These are phyloP conservation scores for Fusarium concolor DNA, from an alignment of 2,329 filamentous ascomycete species.

Conservation along the genomic window DNA sequence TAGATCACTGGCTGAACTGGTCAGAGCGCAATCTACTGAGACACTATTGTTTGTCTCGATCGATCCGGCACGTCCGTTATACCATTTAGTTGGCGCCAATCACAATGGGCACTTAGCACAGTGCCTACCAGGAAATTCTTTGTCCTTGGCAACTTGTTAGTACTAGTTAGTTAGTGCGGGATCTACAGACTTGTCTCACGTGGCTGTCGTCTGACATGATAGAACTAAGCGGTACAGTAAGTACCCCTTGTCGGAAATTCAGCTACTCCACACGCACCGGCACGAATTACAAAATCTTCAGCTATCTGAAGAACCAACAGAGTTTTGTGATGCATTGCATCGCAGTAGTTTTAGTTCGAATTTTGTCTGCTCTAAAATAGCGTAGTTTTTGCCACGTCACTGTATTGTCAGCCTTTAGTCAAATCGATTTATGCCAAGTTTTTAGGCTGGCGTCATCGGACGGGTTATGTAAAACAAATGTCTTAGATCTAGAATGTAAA, in stretches of 20 bases:
- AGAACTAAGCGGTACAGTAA: background rate
- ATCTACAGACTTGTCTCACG: background rate
- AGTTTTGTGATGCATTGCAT: background rate
- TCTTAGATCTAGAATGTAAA: background rate
- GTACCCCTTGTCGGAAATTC: constrained; percentile 2
- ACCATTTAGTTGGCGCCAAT: background rate
- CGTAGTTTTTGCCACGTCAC: constrained; percentile 5
- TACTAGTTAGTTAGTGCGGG: background rate
- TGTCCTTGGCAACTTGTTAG: background rate
- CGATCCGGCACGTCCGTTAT: constrained; percentile 1
- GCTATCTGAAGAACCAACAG: background rate
- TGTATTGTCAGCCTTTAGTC: background rate
- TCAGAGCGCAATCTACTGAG: background rate
- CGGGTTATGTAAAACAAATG: background rate
- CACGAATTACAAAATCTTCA: background rate
- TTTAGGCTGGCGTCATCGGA: background rate
- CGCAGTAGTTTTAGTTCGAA: background rate
- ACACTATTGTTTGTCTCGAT: constrained; percentile 1
- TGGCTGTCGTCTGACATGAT: background rate
- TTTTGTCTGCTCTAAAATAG: too few relatives aligned
- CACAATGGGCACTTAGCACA: background rate
- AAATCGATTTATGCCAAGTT: background rate
- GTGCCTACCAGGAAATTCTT: background rate
- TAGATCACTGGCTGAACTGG: background rate
- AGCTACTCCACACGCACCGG: constrained; percentile 6